Conservation (phyloP, 208 protist genomes). For the Leishmania guyanensis region DNA sequence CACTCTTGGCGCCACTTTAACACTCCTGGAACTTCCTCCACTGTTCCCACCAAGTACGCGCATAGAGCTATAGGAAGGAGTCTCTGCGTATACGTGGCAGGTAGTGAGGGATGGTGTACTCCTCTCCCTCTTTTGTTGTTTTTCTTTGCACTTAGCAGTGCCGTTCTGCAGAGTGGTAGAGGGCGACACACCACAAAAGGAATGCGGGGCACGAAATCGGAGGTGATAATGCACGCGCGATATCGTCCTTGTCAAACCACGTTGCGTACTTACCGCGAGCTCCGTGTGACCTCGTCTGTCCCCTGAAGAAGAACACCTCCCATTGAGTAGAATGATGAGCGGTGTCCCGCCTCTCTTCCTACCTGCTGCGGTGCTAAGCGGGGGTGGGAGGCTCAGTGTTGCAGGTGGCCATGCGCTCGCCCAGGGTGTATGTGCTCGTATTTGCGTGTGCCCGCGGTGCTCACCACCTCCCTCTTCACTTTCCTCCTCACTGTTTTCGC, state of each 20-base stretch:
- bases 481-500: neutral
- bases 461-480: neutral
- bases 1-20: constrained; percentile 14
- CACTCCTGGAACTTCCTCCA: neutral
- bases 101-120: neutral
- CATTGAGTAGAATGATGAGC: neutral
- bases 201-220: neutral
- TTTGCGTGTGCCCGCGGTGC: neutral
- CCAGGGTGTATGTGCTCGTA: neutral
- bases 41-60: neutral
- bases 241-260: neutral
- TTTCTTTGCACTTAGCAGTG: neutral
- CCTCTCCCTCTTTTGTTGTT: too few species aligned
- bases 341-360: neutral
- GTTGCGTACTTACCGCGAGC: neutral
- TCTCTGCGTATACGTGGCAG: neutral
- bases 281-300: neutral
- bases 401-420: neutral
- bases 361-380: neutral
- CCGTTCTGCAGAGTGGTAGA: neutral
- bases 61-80: too few species aligned
- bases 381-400: neutral
- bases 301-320: neutral
- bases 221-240: neutral
- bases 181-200: neutral